Conservation (phyloP, 2,329 filamentous ascomycete genomes). For the Talaromyces sp. region DNA sequence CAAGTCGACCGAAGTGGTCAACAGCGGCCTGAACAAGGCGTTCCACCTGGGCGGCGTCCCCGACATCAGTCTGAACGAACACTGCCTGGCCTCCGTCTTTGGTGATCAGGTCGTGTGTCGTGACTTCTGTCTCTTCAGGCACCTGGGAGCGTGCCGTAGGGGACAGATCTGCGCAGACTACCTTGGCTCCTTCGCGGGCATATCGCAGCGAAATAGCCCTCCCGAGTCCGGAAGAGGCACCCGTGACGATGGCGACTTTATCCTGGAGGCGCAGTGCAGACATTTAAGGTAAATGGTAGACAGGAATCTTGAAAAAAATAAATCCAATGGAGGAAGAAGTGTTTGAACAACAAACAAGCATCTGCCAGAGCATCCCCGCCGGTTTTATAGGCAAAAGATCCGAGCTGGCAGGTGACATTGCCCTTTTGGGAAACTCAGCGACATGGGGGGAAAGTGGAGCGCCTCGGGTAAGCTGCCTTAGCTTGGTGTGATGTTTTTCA, state of each 20-base stretch:
- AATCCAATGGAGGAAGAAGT: too few relatives aligned
- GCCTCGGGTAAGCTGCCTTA: background rate
- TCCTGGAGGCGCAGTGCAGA: constrained; percentile 8
- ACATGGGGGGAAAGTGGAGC: background rate
- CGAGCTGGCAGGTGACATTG: background rate
- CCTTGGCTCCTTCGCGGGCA: constrained; percentile 17
- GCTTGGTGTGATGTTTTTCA: background rate
- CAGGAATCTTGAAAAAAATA: too few relatives aligned
- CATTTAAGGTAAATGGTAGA: too few relatives aligned
- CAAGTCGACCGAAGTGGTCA: constrained; percentile 8
- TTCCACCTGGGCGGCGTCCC: constrained; percentile 30
- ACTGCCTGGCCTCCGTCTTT: constrained; percentile 30
- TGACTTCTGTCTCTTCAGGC: constrained; percentile 15
- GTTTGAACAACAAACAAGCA: too few relatives aligned
- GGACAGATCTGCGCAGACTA: constrained; percentile 17
- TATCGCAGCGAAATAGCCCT: constrained; percentile 15
- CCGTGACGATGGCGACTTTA: constrained; percentile 17
- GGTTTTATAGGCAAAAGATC: too few relatives aligned
- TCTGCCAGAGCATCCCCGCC: too few relatives aligned
- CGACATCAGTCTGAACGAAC: constrained; percentile 43
- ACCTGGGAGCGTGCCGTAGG: constrained; percentile 5
- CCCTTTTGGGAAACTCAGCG: background rate
- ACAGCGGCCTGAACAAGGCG: constrained; percentile 31
- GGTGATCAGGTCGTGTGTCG: constrained; percentile 37
- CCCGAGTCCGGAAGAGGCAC: constrained; percentile 16